Base-by-base conservation (phyloP, 75 land plant genomes). In the Selaginella moellendorffii region DNA sequence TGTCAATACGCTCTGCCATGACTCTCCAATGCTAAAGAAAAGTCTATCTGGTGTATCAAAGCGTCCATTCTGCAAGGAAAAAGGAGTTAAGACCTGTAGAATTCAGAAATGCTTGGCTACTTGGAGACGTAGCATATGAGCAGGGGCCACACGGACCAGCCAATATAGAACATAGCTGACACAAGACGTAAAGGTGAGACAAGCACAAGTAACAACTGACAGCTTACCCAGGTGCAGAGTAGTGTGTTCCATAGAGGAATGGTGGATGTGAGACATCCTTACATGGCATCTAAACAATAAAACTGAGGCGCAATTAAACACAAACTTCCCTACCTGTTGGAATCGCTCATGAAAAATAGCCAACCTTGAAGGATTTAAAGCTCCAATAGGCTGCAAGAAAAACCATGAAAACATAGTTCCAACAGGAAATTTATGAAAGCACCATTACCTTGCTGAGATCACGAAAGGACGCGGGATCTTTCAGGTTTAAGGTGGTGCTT, bases 111-210 rank as follows among this genome's bases (percentile, higher is more conserved):
- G n/a, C n/a, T n/a, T n/a, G n/a, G n/a, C n/a, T 10, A 77, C 79
- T 71, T 77, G 80, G 23, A 78, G 72, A 36, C 78, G 80, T 19
- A 78, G 80, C 80, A 78, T 78, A 42, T 78, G 80, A 24, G 78
- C 80, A 27, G 80, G 80, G 29, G 80, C 73, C 36, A 78, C 67
- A 65, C 78, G 80, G 31, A 78, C 80, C 30, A 78, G 78, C 80
- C 80, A 78, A 54, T 78, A 78, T 0, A 78, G 73, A 10, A 78
- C 80, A 66, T 78, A 78, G 28, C 79, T 77, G 77, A 25, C 54
- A 54, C 66, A 62, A 36, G 14, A 14, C 5, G 46, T 5, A 36
- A 36, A 14, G 14, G 14, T 36, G 14, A 5, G 5, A 36, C 14
- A 36, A 36, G 14, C 46, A 36, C 46, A 36, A 14, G 14, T 36